phyloP scores from a whole-genome alignment of 805 yeast species.

The Teunomyces pallodes region DNA sequence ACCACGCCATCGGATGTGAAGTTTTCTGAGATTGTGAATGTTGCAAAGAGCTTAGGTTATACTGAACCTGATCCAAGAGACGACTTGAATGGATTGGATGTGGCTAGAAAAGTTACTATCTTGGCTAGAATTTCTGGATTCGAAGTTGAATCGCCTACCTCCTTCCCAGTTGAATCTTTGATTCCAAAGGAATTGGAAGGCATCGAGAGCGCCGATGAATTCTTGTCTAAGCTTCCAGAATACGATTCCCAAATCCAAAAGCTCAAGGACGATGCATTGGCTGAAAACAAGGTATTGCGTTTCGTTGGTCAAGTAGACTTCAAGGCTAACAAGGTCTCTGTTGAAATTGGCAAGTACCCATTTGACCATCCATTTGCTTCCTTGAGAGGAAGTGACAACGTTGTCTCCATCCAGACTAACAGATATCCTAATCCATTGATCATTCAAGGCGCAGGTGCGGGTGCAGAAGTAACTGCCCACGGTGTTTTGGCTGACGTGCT shows the following conservation, averaged over 20 bases:
- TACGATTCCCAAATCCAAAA: conserved; percentile 78
- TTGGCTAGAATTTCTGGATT: conserved; percentile 91
- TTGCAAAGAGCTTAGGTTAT: conserved; percentile 89
- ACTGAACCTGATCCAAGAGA: conserved; percentile 99
- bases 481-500: conserved; percentile 95
- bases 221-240: conserved; percentile 73
- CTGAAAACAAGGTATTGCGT: conserved; percentile 83
- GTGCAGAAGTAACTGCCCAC: conserved; percentile 64
- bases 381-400: conserved; percentile 94
- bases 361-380: conserved; percentile 93
- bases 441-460: conserved; percentile 97
- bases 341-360: conserved; percentile 85
- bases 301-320: conserved; percentile 91
- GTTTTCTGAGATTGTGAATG: conserved; percentile 85
- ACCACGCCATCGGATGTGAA: conserved; percentile 56
- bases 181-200: conserved; percentile 85
- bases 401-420: conserved; percentile 84
- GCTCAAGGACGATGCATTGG: conserved; percentile 76
- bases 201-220: conserved; percentile 71
- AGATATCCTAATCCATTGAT: conserved; percentile 92
- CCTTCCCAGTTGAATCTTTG: conserved; percentile 92
- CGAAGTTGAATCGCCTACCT: conserved; percentile 77
- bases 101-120: conserved; percentile 97
- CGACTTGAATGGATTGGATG: conserved; percentile 96
- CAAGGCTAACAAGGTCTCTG: conserved; percentile 64